Conservation (phyloP, 768 basidiomycete species). For the Tylopilus intermedius region DNA sequence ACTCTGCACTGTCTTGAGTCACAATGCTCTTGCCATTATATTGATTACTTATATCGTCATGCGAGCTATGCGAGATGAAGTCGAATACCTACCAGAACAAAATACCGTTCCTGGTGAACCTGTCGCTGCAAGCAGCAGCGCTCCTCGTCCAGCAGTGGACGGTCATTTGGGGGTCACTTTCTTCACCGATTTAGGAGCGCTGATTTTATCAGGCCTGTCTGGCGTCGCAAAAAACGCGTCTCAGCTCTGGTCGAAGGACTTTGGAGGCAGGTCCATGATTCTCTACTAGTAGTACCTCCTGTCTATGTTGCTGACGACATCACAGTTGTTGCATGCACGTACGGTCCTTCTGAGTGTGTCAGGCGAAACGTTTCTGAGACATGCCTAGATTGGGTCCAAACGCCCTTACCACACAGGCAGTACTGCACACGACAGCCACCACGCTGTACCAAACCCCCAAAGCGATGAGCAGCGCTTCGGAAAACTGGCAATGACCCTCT, state of each 20-base stretch:
- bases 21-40: conserved; percentile 19
- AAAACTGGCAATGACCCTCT: conserved; percentile 20
- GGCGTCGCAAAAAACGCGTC: conserved; percentile 24
- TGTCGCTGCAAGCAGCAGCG: background rate
- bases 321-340: conserved; percentile 24
- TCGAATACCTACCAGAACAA: conserved; percentile 8
- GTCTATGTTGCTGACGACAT: conserved; percentile 3
- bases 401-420: conserved; percentile 24
- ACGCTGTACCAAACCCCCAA: conserved; percentile 23
- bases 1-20: conserved; percentile 25
- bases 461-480: conserved; percentile 18
- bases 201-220: conserved; percentile 16
- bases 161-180: conserved; percentile 1
- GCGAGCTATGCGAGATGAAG: conserved; percentile 18
- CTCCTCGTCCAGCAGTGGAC: background rate
- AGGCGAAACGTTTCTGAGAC: conserved; percentile 3
- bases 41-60: conserved; percentile 22
- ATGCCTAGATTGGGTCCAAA: conserved; percentile 18
- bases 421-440: conserved; percentile 21
- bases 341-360: background rate
- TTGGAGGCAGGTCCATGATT: conserved; percentile 15
- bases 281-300: no score
- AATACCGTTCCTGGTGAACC: conserved; percentile 12
- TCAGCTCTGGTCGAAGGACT: conserved; percentile 28
- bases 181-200: conserved; percentile 13